Base-by-base conservation (phyloP, 441 rosid species). In the Breynia disticha region DNA sequence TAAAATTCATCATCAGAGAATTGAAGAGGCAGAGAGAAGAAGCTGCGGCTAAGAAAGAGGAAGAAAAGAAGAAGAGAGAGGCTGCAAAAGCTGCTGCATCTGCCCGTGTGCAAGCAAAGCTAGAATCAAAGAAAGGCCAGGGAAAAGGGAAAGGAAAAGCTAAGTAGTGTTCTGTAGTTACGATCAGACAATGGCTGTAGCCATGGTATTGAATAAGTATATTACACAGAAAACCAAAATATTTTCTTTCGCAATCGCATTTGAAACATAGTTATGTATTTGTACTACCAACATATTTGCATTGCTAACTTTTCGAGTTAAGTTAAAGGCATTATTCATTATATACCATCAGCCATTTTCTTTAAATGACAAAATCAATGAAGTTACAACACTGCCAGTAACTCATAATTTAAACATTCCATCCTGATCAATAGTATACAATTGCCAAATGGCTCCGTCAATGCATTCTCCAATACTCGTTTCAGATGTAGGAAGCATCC, bases 61-160 rank as follows among this genome's bases (percentile, higher is more conserved):
- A 79, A 59, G 97, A 88, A 54, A 84, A 88, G 79, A 93, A 67
- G 79, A 88, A 65, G 71, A 76, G 98, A 68, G 97, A 91, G 70
- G 95, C 82, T 63, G 97, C 97, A 17, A 88, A 86, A 70, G 97
- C 97, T 8, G 87, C 93, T 0, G 96, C 95, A 0, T 90, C 97
- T n/a, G 90, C 95, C 17, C 81, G 93, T n/a, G 66, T 88, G 62
- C 96, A 84, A 49, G 95, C 96, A 73, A 88, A 88, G 74, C 65
- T 93, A 43, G 95, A 76, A 1, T 67, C 96, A 10, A 89, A 86
- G 83, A 93, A 81, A 61, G 83, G 75, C 48, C 81, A 64, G 45
- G 95, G 96, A 24, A 88, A 91, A 61, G 91, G 97, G 17, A 86
- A 88, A 64, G 95, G 94, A 22, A 91, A 86, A 70, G 79, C 75